Conservation (phyloP, 2,329 filamentous ascomycete genomes). For the Microcyclospora tardicrescens region DNA sequence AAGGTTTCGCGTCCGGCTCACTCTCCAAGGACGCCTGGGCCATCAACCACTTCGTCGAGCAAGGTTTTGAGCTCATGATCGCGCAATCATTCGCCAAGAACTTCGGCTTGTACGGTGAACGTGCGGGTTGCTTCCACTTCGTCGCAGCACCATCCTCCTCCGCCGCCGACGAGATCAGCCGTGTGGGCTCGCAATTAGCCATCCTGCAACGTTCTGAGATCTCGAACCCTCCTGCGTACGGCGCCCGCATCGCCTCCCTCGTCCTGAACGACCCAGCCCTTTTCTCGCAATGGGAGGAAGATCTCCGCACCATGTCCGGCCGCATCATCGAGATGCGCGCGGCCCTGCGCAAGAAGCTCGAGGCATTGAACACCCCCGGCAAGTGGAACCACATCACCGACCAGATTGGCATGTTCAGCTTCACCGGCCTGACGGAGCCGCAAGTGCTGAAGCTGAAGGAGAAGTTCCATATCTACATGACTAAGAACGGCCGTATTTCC, state of each 20-base stretch:
- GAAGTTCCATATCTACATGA: constrained; percentile 73
- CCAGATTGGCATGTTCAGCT: constrained; percentile 99
- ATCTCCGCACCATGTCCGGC: constrained; percentile 85
- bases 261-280: constrained; percentile 72
- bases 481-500: constrained; percentile 94
- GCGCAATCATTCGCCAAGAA: constrained; percentile 44
- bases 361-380: constrained; percentile 73
- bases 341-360: constrained; percentile 63
- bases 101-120: constrained; percentile 83
- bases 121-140: constrained; percentile 91
- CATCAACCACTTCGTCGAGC: constrained; percentile 85
- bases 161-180: constrained; percentile 43
- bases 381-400: constrained; percentile 96
- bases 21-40: constrained; percentile 75
- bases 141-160: constrained; percentile 61
- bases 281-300: constrained; percentile 84
- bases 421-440: constrained; percentile 63
- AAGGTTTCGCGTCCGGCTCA: constrained; percentile 91
- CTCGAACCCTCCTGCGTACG: constrained; percentile 90
- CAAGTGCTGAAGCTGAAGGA: constrained; percentile 58
- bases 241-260: constrained; percentile 72
- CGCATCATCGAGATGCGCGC: constrained; percentile 88
- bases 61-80: constrained; percentile 59
- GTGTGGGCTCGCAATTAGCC: constrained; percentile 77
- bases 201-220: constrained; percentile 96